Evolutionary conservation across 495 filamentous ascomycete genomes (phyloP).

Genomic region (Staphylotrichum tortipilum): DNA sequence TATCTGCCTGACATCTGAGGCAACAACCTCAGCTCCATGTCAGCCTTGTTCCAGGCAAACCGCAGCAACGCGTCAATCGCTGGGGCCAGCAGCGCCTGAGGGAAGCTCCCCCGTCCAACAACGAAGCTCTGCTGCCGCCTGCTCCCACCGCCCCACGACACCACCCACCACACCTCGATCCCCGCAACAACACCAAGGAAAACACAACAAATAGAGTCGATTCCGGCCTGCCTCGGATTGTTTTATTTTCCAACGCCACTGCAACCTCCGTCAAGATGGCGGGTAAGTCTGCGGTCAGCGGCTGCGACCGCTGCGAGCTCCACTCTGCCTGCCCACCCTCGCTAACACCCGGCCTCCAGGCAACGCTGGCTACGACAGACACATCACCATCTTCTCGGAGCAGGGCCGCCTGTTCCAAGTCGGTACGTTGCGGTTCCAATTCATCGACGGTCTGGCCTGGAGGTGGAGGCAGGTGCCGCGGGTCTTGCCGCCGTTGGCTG

Average conservation of each 20-base stretch:
- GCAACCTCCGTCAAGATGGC: conserved; percentile 41
- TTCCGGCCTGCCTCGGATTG: not conserved
- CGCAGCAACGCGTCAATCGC: conserved; percentile 31
- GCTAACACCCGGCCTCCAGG: conserved; percentile 46
- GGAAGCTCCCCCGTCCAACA: conserved; percentile 19
- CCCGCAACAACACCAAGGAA: not conserved
- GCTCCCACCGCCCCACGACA: conserved; percentile 4
- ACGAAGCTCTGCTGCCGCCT: conserved; percentile 27
- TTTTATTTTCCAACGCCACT: not conserved
- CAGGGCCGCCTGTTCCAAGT: conserved; percentile 98
- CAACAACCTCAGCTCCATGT: conserved; percentile 7
- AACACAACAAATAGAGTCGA: not conserved
- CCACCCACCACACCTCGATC: conserved; percentile 1
- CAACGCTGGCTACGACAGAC: conserved; percentile 93
- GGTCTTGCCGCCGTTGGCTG: not conserved
- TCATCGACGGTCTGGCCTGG: not conserved
- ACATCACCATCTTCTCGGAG: conserved; percentile 99
- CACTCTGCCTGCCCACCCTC: conserved; percentile 7
- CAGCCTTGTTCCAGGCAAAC: conserved; percentile 34
- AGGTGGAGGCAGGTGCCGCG: not conserved
- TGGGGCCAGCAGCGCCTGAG: too few species aligned
- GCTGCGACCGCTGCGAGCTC: conserved; percentile 19
- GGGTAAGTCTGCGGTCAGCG: conserved; percentile 26
- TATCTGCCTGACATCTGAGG: conserved; percentile 14
- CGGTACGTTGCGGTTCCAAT: conserved; percentile 52